These are phyloP conservation scores for Starmerella bombi DNA, from an alignment of 805 yeast species.

Conservation along the genomic window DNA sequence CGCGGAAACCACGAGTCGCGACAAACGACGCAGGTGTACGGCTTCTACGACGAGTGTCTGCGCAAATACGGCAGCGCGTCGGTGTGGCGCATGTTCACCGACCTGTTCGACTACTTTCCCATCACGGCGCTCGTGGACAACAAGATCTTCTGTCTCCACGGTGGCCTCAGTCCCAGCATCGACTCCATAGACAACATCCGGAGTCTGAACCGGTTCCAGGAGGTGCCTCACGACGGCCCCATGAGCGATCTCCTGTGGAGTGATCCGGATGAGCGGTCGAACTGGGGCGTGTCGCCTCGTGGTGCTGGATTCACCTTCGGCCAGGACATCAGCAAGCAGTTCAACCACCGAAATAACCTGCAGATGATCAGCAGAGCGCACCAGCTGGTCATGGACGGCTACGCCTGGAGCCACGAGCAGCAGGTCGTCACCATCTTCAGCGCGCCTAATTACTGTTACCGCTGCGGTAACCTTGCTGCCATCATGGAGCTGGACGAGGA, in stretches of 20 bases:
- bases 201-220: constrained; percentile 85
- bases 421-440: constrained; percentile 85
- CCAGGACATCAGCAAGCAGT: constrained; percentile 89
- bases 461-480: constrained; percentile 97
- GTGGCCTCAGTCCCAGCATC: constrained; percentile 95
- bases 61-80: constrained; percentile 87
- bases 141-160: constrained; percentile 86
- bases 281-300: constrained; percentile 97
- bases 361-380: constrained; percentile 88
- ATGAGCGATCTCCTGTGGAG: constrained; percentile 96
- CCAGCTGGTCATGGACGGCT: constrained; percentile 96
- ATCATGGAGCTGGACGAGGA: constrained; percentile 96
- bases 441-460: constrained; percentile 92
- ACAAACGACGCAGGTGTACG: constrained; percentile 93
- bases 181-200: constrained; percentile 91
- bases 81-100: constrained; percentile 90
- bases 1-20: constrained; percentile 94
- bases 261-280: constrained; percentile 94
- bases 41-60: constrained; percentile 91
- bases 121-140: constrained; percentile 90
- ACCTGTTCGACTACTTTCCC: constrained; percentile 88
- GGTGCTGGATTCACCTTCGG: constrained; percentile 99
- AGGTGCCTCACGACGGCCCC: constrained; percentile 96
- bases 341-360: constrained; percentile 83
- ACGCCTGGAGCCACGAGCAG: constrained; percentile 89